Conservation (phyloP, 169 alveolate species). For the Cryptosporidium baileyi region DNA sequence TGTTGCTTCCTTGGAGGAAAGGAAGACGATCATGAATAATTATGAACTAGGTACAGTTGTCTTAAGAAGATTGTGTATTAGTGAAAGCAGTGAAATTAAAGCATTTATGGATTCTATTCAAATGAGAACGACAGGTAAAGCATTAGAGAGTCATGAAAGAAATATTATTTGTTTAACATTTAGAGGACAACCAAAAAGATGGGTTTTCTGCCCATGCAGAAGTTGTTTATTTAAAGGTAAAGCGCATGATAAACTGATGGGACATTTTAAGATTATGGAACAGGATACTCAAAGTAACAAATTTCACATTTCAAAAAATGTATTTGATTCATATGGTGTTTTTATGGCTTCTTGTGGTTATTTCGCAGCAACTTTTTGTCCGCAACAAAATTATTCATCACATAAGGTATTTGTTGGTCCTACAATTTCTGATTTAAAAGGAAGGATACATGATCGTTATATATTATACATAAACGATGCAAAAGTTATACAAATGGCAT, state of each 20-base stretch:
- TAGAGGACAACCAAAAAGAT: constrained; percentile 60
- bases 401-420: constrained; percentile 68
- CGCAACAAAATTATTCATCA: constrained; percentile 67
- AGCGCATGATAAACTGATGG: constrained; percentile 68
- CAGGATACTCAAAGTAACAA: constrained; percentile 39
- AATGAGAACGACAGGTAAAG: constrained; percentile 70
- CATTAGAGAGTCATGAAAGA: constrained; percentile 59
- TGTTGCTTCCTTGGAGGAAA: constrained; percentile 35
- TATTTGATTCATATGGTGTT: constrained; percentile 62
- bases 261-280: constrained; percentile 68
- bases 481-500: constrained; percentile 70
- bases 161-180: constrained; percentile 60
- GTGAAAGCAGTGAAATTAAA: constrained; percentile 67
- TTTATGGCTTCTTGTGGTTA: constrained; percentile 68
- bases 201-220: constrained; percentile 70
- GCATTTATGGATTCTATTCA: constrained; percentile 70
- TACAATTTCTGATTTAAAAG: constrained; percentile 58
- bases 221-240: constrained; percentile 68
- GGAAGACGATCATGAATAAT: constrained; percentile 35
- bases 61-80: constrained; percentile 41
- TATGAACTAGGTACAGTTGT: constrained; percentile 64
- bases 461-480: constrained; percentile 46
- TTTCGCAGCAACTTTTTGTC: constrained; percentile 67
- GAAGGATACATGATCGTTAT: constrained; percentile 67
- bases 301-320: constrained; percentile 64